Percentiles rank a stretch among this genome's conserved stretches.
Evolutionary conservation across 169 alveolate genomes (phyloP).

Genomic region (Plasmodium fragile): DNA sequence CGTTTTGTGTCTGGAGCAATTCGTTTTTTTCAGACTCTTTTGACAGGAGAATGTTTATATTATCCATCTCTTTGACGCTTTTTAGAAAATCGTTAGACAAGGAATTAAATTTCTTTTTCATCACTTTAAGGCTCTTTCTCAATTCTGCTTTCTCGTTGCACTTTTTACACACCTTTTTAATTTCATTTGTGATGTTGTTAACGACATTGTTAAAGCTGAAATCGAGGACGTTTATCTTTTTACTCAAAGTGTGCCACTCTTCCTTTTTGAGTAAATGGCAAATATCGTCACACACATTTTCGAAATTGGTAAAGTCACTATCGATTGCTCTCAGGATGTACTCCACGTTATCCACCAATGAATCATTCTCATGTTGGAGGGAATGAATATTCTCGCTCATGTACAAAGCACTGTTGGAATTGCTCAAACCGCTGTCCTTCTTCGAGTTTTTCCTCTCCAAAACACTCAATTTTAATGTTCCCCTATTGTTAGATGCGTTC

Average conservation of each 20-base stretch:
- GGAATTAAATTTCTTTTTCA: slow-evolving; percentile 40
- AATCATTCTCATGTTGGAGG: not conserved
- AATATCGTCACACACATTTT: slow-evolving; percentile 37
- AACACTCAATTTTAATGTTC: slow-evolving; percentile 25
- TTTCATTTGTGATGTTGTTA: slow-evolving; percentile 24
- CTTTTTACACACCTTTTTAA: slow-evolving; percentile 19
- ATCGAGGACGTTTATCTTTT: slow-evolving; percentile 21
- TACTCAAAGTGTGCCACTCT: slow-evolving; percentile 34
- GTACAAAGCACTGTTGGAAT: not conserved
- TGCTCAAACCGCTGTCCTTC: not conserved
- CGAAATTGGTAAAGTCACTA: slow-evolving; percentile 44
- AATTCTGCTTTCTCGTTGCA: slow-evolving; percentile 43
- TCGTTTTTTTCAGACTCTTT: slow-evolving; percentile 49
- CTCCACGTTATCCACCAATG: slow-evolving; percentile 13
- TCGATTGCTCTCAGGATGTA: slow-evolving; percentile 15
- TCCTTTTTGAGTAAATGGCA: slow-evolving; percentile 6
- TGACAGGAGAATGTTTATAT: not conserved
- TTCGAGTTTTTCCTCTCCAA: slow-evolving; percentile 3
- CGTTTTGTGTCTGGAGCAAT: slow-evolving; percentile 10
- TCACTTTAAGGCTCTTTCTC: slow-evolving; percentile 34
- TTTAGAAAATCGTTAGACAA: slow-evolving; percentile 51
- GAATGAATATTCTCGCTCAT: slow-evolving; percentile 22
- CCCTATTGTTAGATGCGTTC: slow-evolving; percentile 10
- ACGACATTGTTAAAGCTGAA: slow-evolving; percentile 23
- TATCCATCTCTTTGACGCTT: slow-evolving; percentile 27